phyloP scores from a whole-genome alignment of 495 filamentous ascomycete species.

The Wilcoxina mikolae region DNA sequence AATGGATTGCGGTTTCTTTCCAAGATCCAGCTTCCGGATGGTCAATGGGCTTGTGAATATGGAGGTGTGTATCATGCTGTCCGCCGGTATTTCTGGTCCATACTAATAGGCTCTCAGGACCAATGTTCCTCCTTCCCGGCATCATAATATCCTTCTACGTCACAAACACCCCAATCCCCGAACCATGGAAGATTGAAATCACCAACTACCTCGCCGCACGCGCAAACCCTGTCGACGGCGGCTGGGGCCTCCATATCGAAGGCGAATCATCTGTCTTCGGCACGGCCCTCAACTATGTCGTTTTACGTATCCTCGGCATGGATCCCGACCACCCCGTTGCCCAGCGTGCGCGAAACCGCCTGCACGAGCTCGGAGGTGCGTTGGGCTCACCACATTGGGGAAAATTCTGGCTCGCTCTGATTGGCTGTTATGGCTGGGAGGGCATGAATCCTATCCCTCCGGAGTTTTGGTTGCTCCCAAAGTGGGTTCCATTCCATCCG shows the following conservation, averaged over 20 bases:
- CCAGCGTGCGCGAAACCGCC: slow-evolving; percentile 66
- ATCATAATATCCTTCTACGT: slow-evolving; percentile 78
- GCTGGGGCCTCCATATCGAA: slow-evolving; percentile 94
- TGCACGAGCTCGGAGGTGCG: slow-evolving; percentile 79
- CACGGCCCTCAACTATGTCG: slow-evolving; percentile 78
- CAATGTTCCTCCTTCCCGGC: slow-evolving; percentile 73
- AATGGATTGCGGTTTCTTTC: slow-evolving; percentile 87
- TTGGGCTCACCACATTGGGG: slow-evolving; percentile 81
- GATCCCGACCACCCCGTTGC: slow-evolving; percentile 70
- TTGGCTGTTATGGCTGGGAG: slow-evolving; percentile 78
- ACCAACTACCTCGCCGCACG: slow-evolving; percentile 83
- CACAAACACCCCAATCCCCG: slow-evolving; percentile 76
- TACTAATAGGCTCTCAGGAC: slow-evolving; percentile 16
- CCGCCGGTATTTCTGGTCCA: slow-evolving; percentile 28
- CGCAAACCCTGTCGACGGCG: slow-evolving; percentile 75
- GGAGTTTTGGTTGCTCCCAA: slow-evolving; percentile 86
- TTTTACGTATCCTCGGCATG: slow-evolving; percentile 73
- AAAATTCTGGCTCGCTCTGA: slow-evolving; percentile 77
- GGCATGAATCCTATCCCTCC: slow-evolving; percentile 87
- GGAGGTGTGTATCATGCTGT: slow-evolving; percentile 40
- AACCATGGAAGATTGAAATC: slow-evolving; percentile 71
- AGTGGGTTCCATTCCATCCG: slow-evolving; percentile 87
- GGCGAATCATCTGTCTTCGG: slow-evolving; percentile 88
- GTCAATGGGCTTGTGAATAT: slow-evolving; percentile 96
- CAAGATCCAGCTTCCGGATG: slow-evolving; percentile 69